Evolutionary conservation across 2,329 filamentous ascomycete species (phyloP).

Genomic region (Pleurostoma richardsiae): DNA sequence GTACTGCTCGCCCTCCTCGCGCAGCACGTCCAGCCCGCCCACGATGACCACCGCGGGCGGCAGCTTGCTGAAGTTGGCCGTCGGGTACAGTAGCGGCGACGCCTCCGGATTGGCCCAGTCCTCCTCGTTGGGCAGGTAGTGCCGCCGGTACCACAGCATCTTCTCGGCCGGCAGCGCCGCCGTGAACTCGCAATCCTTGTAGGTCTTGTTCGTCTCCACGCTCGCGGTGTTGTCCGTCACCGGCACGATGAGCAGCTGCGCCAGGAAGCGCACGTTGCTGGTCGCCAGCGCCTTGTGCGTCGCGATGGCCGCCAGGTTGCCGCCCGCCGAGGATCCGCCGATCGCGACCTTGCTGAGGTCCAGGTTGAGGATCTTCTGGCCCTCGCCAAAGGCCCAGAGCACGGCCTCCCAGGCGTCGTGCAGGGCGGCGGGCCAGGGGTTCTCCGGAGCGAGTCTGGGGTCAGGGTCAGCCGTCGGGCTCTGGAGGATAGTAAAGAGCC

Average conservation of each 20-base stretch:
- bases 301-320: slow-evolving; percentile 16
- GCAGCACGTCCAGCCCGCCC: slow-evolving; percentile 51
- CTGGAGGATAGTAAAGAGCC: no score
- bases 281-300: slow-evolving; percentile 10
- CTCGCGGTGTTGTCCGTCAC: slow-evolving; percentile 53
- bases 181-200: slow-evolving; percentile 43
- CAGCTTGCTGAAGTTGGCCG: slow-evolving; percentile 40
- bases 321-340: slow-evolving; percentile 22
- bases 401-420: slow-evolving; percentile 53
- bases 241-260: slow-evolving; percentile 51
- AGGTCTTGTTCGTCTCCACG: slow-evolving; percentile 36
- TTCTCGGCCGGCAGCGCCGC: slow-evolving; percentile 49
- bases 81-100: slow-evolving; percentile 43
- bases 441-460: slow-evolving; percentile 47
- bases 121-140: slow-evolving; percentile 45
- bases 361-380: slow-evolving; percentile 24
- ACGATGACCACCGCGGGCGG: slow-evolving; percentile 48
- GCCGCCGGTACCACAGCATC: slow-evolving; percentile 56
- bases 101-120: slow-evolving; percentile 46
- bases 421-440: slow-evolving; percentile 51
- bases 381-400: slow-evolving; percentile 34
- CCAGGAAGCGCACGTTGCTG: slow-evolving; percentile 23
- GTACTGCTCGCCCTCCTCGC: slow-evolving; percentile 47
- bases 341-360: slow-evolving; percentile 23
- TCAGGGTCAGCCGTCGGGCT: no score